Conservation (phyloP, 805 yeast species). For the Saccharomycopsis sp. region DNA sequence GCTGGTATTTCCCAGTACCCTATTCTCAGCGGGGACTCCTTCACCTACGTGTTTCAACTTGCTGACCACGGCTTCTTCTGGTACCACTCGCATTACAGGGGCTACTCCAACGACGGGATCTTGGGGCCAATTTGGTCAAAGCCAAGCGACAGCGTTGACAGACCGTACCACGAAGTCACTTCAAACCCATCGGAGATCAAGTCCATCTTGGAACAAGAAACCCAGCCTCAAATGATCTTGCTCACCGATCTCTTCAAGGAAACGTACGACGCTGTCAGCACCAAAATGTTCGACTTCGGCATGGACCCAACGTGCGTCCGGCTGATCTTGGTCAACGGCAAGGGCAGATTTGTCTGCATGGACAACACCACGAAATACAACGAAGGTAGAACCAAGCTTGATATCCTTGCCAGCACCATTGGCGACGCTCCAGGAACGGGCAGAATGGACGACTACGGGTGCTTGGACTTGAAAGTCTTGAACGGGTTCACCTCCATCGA, state of each 20-base stretch:
- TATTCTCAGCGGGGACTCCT: constrained; percentile 31
- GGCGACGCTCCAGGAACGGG: neutral
- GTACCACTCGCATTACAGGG: constrained; percentile 41
- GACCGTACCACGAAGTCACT: constrained; percentile 30
- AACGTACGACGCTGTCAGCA: constrained; percentile 29
- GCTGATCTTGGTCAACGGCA: constrained; percentile 29
- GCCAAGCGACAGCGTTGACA: constrained; percentile 25
- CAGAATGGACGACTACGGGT: constrained; percentile 13
- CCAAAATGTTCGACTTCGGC: constrained; percentile 29
- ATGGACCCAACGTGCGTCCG: constrained; percentile 31
- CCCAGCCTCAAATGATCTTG: constrained; percentile 26
- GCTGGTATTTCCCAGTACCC: constrained; percentile 39
- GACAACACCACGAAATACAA: neutral
- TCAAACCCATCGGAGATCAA: constrained; percentile 26
- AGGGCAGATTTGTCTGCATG: constrained; percentile 21
- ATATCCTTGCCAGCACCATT: neutral
- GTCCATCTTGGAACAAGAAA: constrained; percentile 26
- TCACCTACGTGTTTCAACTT: constrained; percentile 30
- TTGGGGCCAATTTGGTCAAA: constrained; percentile 37
- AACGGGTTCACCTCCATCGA: constrained; percentile 13
- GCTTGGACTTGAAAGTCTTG: constrained; percentile 9
- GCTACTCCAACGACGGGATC: constrained; percentile 36
- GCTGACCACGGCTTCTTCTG: constrained; percentile 44
- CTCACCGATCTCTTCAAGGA: constrained; percentile 35
- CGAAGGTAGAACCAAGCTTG: neutral